Evolutionary conservation across 108 stramenopile genomes (phyloP), one percentile per base, ranked within the genome.

Genomic region (Skeletonema menzelii): DNA sequence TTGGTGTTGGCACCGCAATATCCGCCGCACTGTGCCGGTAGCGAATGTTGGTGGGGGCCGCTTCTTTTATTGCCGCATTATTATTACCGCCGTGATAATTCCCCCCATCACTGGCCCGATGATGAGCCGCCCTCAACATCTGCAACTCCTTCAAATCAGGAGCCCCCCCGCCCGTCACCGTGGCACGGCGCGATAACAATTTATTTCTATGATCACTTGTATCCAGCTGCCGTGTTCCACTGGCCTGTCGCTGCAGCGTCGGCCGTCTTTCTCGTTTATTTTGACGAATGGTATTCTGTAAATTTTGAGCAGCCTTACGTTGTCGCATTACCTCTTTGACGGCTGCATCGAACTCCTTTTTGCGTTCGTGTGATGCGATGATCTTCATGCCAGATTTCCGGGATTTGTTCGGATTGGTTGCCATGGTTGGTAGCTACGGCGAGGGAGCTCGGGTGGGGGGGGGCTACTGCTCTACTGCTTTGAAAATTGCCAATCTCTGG

Each of bases 281-380:
- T 30, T 38, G 37, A 63, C 37, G 30, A 32, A 12, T 24, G n/a
- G 35, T 38, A 19, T 24, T 35, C 42, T 63, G 62, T 2, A 22
- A 0, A 4, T 13, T 5, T 22, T 26, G 24, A 0, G 37, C 62
- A 11, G 32, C 35, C 34, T 63, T 63, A 0, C 62, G 32, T 24
- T 63, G 62, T 3, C 37, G 35, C 30, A 63, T 63, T 2, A 63
- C 37, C 4, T 63, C 62, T 12, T 40, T 63, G 35, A 63, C 62
- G 34, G 62, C 62, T 8, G 24, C 35, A 22, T 63, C 62, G 37
- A 63, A 63, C 22, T 63, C 62, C 37, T 63, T 63, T 40, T 63
- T 31, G 62, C 37, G 62, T 63, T 63, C 62, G 3, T 22, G 49
- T 22, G 49, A 22, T 20, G 49, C 49, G 22, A 53, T 24, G 8